phyloP scores from a whole-genome alignment of 2,329 filamentous ascomycete genomes.

The Pyrenochaeta sp. region DNA sequence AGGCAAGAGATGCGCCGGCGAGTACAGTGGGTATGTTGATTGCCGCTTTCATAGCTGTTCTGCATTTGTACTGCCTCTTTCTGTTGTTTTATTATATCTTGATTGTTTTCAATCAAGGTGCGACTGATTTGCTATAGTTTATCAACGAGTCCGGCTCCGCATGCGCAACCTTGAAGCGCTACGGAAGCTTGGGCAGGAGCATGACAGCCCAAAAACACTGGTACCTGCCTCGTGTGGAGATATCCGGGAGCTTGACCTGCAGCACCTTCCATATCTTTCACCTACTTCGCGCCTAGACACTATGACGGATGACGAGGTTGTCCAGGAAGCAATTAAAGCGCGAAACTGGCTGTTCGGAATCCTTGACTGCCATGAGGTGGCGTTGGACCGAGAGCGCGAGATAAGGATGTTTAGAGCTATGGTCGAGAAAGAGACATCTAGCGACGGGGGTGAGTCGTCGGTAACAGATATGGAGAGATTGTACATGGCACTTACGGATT shows the following conservation, averaged over 20 bases:
- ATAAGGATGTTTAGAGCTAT: conserved; percentile 18
- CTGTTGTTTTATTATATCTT: no score
- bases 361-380: conserved; percentile 11
- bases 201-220: not conserved
- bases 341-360: conserved; percentile 19
- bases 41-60: not conserved
- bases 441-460: conserved; percentile 2
- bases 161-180: conserved; percentile 7
- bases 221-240: not conserved
- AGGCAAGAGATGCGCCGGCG: conserved; percentile 1
- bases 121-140: conserved; percentile 6
- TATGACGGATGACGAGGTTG: conserved; percentile 5
- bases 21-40: conserved; percentile 7
- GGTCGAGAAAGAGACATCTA: conserved; percentile 19
- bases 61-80: no score
- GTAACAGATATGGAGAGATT: conserved; percentile 20
- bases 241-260: conserved; percentile 7
- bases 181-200: conserved; percentile 6
- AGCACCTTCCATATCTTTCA: not conserved
- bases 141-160: conserved; percentile 5
- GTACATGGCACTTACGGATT: conserved; percentile 29
- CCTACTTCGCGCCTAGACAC: not conserved
- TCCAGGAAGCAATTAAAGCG: conserved; percentile 9
- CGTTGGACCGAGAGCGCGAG: conserved; percentile 10
- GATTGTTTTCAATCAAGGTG: no score